Evolutionary conservation across 2,329 filamentous ascomycete species (phyloP).

Genomic region (Colletotrichum truncatum): DNA sequence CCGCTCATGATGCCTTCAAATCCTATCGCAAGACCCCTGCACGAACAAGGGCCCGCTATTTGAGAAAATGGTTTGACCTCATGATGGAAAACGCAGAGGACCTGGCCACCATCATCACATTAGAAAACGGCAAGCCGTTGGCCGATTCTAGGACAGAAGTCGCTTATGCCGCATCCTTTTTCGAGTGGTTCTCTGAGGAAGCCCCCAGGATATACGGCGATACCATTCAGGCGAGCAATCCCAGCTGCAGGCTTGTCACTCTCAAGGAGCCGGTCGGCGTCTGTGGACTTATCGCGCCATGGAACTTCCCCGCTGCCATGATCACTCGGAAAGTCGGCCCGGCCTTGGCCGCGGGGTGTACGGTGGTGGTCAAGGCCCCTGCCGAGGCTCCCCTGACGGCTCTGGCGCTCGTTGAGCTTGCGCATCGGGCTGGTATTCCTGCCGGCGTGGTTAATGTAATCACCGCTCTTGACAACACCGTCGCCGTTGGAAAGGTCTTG

Average conservation of each 20-base stretch:
- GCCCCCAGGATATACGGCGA: constrained; percentile 68
- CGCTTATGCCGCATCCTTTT: constrained; percentile 66
- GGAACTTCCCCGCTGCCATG: constrained; percentile 70
- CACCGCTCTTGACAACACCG: constrained; percentile 60
- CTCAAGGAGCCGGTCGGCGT: constrained; percentile 81
- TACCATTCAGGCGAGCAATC: constrained; percentile 66
- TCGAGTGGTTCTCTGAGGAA: constrained; percentile 73
- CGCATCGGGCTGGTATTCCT: constrained; percentile 80
- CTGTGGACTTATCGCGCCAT: constrained; percentile 78
- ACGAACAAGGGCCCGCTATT: constrained; percentile 66
- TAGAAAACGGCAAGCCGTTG: constrained; percentile 77
- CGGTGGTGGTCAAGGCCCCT: constrained; percentile 71
- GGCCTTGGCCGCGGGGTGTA: constrained; percentile 72
- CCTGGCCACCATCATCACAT: constrained; percentile 72
- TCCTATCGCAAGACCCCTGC: constrained; percentile 69
- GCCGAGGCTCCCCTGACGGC: constrained; percentile 75
- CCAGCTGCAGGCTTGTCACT: constrained; percentile 66
- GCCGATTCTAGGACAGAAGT: constrained; percentile 68
- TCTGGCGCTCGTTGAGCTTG: constrained; percentile 72
- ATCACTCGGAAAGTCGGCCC: constrained; percentile 78
- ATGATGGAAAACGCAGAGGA: constrained; percentile 74
- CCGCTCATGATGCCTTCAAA: constrained; percentile 71
- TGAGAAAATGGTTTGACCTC: constrained; percentile 73
- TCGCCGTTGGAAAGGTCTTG: constrained; percentile 67
- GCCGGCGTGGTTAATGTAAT: constrained; percentile 81